phyloP scores from a whole-genome alignment of 768 basidiomycete genomes.

The Astraeus odoratus region DNA sequence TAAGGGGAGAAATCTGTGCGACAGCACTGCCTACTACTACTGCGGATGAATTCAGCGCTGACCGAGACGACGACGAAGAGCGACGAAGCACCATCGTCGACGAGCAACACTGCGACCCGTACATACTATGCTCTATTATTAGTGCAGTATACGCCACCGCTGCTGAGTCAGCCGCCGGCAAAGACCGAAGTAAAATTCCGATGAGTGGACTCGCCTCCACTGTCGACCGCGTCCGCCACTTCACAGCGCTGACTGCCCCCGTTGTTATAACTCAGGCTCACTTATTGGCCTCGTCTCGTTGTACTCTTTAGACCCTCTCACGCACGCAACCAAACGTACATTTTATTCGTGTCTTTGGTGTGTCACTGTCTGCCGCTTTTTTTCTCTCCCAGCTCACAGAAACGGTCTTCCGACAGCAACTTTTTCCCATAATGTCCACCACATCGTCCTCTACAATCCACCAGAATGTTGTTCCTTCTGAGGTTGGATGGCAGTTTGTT shows the following conservation, averaged over 20 bases:
- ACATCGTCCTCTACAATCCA: constrained; percentile 36
- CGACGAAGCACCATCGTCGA: too few relatives aligned
- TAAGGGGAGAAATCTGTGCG: too few relatives aligned
- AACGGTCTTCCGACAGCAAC: constrained; percentile 19
- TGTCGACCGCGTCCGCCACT: constrained; percentile 20
- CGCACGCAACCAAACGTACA: constrained; percentile 27
- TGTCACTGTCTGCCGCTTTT: neutral
- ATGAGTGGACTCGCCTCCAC: constrained; percentile 12
- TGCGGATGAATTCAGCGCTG: too few relatives aligned
- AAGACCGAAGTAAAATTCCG: constrained; percentile 27
- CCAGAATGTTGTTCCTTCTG: constrained; percentile 75
- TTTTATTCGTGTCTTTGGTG: constrained; percentile 29
- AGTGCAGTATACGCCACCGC: constrained; percentile 6
- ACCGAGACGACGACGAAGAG: too few relatives aligned
- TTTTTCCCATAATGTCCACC: constrained; percentile 34
- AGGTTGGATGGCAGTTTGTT: constrained; percentile 99
- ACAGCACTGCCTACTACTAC: too few relatives aligned
- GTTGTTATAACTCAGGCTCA: constrained; percentile 3
- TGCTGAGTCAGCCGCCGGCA: constrained; percentile 29
- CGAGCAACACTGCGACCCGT: too few relatives aligned
- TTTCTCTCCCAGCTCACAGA: constrained; percentile 1
- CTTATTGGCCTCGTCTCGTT: constrained; percentile 24
- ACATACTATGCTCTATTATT: too few relatives aligned
- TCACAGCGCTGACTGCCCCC: constrained; percentile 10
- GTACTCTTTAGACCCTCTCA: constrained; percentile 34